Base-by-base conservation (phyloP, 345 rosid species). In the Cardamine occulta region DNA sequence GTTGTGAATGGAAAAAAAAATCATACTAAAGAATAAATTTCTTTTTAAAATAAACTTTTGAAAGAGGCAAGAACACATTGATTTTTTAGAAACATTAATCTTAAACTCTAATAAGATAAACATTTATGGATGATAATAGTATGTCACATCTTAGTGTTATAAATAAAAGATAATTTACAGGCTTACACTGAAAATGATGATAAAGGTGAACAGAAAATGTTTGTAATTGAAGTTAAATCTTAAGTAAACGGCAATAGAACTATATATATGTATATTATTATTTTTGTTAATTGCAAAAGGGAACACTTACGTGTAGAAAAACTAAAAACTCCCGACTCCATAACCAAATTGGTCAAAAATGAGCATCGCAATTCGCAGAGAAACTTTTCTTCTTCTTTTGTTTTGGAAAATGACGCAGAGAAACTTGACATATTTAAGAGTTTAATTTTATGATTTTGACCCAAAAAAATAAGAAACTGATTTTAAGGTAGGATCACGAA, bases 281-380 rank as follows among this genome's bases (percentile, higher is more conserved):
- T 21, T 21, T 21, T 21, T 21, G 23, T 21, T 21, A 21, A 21
- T 21, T 21, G 23, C 23, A 21, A 21, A 21, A 21, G 52, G 32
- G 14, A 19, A 66, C 29, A 54, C 15, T 21, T 15, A 10, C 12
- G 60, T 35, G 37, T 37, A 60, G 6, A 42, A 14, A 61, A 35
- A 35, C 2, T 49, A 48, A 14, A 35, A 49, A 48, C 51, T 21
- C 59, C 17, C 5, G 26, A 45, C 34, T 44, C 5, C 31, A 28
- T 26, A 52, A 63, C 35, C 2, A 53, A 63, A 73, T 10, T 53
- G 19, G 55, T 42, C 54, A 73, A 53, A 35, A 29, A 64, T 21
- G 15, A 31, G 63, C 0, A 51, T 17, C 29, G 17, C 68, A 37
- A 13, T 44, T 54, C 14, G 31, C 23, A 29, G 56, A 63, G 49